Percentiles rank a stretch among this genome's conserved stretches.
Evolutionary conservation across 2,329 filamentous ascomycete genomes (phyloP).

Genomic region (Bipolaris oryzae): DNA sequence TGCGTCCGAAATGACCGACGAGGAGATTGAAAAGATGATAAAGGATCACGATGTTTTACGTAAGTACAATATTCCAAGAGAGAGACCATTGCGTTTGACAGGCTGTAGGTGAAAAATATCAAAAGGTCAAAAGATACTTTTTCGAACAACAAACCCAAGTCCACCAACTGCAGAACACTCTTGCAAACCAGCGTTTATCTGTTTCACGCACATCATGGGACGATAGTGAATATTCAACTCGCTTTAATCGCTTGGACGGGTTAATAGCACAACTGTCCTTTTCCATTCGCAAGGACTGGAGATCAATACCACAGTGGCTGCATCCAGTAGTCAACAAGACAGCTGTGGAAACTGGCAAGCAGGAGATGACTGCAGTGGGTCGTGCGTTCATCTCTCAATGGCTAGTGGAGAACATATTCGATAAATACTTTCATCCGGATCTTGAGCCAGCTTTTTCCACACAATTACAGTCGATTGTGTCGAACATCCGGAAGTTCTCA

Average conservation of each 20-base stretch:
- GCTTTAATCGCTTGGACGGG: slow-evolving; percentile 89
- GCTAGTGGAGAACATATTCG: slow-evolving; percentile 89
- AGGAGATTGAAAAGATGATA: slow-evolving; percentile 54
- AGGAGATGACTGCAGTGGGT: slow-evolving; percentile 97
- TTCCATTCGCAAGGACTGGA: slow-evolving; percentile 96
- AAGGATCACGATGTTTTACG: slow-evolving; percentile 59
- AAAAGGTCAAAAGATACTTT: slow-evolving; percentile 96
- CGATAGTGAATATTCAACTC: slow-evolving; percentile 88
- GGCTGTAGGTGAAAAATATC: slow-evolving; percentile 83
- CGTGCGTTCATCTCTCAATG: slow-evolving; percentile 87
- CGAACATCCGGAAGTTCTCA: slow-evolving; percentile 80
- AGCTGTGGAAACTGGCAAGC: slow-evolving; percentile 83
- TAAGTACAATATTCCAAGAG: slow-evolving; percentile 35
- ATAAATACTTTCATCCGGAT: slow-evolving; percentile 89
- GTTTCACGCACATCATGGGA: slow-evolving; percentile 93
- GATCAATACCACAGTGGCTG: slow-evolving; percentile 79
- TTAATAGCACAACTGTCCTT: slow-evolving; percentile 95
- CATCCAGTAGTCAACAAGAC: slow-evolving; percentile 80
- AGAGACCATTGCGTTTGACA: slow-evolving; percentile 5
- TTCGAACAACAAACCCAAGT: slow-evolving; percentile 91
- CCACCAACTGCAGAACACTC: slow-evolving; percentile 93
- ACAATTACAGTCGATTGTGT: slow-evolving; percentile 83
- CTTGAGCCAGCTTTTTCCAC: slow-evolving; percentile 77
- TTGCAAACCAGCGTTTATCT: slow-evolving; percentile 93
- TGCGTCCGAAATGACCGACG: slow-evolving; percentile 54